Evolutionary conservation across 139 green algal genomes (phyloP).

Genomic region (Nannochloris sp.): DNA sequence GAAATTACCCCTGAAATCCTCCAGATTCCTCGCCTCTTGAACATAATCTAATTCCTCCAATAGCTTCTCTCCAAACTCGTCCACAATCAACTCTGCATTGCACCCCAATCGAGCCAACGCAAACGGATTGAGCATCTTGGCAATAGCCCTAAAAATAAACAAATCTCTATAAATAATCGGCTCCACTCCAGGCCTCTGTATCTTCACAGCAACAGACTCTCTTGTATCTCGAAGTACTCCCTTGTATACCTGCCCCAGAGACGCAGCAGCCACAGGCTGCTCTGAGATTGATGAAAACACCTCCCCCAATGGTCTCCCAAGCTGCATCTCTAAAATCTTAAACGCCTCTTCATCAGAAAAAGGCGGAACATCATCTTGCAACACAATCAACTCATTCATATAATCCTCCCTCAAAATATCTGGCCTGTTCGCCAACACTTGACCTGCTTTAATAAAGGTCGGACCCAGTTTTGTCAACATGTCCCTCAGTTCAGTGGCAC

Average conservation of each 20-base stretch:
- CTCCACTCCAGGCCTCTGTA: constrained; percentile 85
- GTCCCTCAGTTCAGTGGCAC: constrained; percentile 76
- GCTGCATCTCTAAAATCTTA: constrained; percentile 76
- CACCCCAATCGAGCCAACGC: constrained; percentile 74
- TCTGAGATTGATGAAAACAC: constrained; percentile 87
- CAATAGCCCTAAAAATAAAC: constrained; percentile 85
- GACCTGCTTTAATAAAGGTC: constrained; percentile 96
- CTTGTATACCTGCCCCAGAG: constrained; percentile 87
- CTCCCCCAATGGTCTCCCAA: constrained; percentile 73
- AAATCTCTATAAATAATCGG: constrained; percentile 90
- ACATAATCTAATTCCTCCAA: constrained; percentile 98
- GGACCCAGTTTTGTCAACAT: constrained; percentile 82
- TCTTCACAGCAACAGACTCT: constrained; percentile 91
- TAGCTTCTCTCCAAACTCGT: constrained; percentile 99
- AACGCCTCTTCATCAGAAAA: constrained; percentile 70
- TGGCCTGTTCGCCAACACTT: constrained; percentile 94
- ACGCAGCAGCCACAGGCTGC: constrained; percentile 82
- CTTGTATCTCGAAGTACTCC: constrained; percentile 78
- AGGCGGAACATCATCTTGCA: constrained; percentile 85
- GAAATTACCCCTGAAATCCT: constrained; percentile 93
- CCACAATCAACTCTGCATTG: constrained; percentile 94
- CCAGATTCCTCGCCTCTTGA: constrained; percentile 92
- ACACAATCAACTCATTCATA: constrained; percentile 95
- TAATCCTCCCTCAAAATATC: constrained; percentile 97
- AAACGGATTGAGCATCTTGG: constrained; percentile 34